Evolutionary conservation across 164 flowering plant species (phyloP).

Genomic region (Magnolia changhungtana): DNA sequence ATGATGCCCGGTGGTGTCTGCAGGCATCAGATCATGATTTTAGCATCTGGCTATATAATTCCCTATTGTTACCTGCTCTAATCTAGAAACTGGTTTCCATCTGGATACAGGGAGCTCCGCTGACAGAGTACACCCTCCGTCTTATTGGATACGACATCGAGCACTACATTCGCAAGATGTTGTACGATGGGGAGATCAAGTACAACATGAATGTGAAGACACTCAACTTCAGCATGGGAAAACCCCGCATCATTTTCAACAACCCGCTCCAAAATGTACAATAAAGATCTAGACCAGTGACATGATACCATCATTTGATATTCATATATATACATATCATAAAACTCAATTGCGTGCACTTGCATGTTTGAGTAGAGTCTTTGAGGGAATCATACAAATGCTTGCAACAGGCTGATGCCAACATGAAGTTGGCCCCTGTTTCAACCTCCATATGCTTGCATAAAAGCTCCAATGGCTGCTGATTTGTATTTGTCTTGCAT

Average conservation of each 20-base stretch:
- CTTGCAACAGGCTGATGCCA: too few species aligned
- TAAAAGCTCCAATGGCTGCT: too few species aligned
- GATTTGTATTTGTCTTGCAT: too few species aligned
- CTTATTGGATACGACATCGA: constrained; percentile 63
- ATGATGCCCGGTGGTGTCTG: neutral
- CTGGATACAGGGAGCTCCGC: constrained; percentile 64
- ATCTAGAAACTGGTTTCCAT: neutral
- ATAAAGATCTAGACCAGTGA: neutral
- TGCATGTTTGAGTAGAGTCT: too few species aligned
- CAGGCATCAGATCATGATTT: neutral
- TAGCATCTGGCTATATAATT: neutral
- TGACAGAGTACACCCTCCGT: constrained; percentile 69
- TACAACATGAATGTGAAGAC: constrained; percentile 86
- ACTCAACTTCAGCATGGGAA: constrained; percentile 96
- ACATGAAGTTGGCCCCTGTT: too few species aligned
- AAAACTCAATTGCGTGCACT: too few species aligned
- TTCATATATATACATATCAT: neutral
- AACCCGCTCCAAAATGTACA: constrained; percentile 38
- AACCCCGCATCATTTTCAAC: constrained; percentile 61
- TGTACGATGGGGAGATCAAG: constrained; percentile 74
- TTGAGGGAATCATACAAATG: too few species aligned
- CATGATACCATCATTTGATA: neutral
- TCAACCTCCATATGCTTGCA: too few species aligned
- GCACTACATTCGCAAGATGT: constrained; percentile 79
- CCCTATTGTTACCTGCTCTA: neutral